A percentile compares a stretch with the other conserved stretches of the same genome.
Conservation (phyloP, 148 eudicot species). For the Hydrangea macrophylla region DNA sequence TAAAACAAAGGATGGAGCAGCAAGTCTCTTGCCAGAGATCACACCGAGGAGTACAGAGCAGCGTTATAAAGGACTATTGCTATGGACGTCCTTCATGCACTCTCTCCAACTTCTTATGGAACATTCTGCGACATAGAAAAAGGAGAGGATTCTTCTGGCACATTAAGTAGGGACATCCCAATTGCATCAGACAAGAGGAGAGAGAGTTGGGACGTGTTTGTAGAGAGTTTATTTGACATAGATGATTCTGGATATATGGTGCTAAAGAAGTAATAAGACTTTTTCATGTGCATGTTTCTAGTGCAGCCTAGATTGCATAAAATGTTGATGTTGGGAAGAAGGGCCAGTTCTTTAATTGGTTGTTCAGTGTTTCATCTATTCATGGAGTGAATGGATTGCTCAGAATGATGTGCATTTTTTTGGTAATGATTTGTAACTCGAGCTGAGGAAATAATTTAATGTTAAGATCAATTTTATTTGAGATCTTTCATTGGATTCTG, state of each 20-base stretch:
- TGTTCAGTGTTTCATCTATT: too few species aligned
- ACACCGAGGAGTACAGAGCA: conserved; percentile 59
- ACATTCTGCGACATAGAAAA: conserved; percentile 52
- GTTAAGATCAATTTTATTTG: too few species aligned
- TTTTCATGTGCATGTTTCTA: too few species aligned
- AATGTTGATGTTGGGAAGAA: too few species aligned
- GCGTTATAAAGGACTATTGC: conserved; percentile 68
- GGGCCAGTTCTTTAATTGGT: too few species aligned
- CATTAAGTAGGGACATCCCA: conserved; percentile 27
- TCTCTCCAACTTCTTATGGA: conserved; percentile 68
- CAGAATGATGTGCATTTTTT: too few species aligned
- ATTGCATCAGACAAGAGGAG: conserved; percentile 30
- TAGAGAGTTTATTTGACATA: conserved; percentile 47
- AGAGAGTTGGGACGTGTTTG: conserved; percentile 62
- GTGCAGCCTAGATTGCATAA: not conserved
- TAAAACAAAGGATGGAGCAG: conserved; percentile 73
- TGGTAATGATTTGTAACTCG: too few species aligned
- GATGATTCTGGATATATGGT: conserved; percentile 59
- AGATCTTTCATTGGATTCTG: too few species aligned
- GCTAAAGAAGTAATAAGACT: conserved; percentile 23
- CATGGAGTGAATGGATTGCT: too few species aligned
- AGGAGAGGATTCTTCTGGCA: conserved; percentile 32
- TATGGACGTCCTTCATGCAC: conserved; percentile 60
- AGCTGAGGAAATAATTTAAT: too few species aligned
- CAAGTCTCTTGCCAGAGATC: conserved; percentile 68